A percentile compares a stretch with the other conserved stretches of the same genome.
Conservation (phyloP, 805 yeast genomes). For the Cyberlindnera euphorbiiphila region DNA sequence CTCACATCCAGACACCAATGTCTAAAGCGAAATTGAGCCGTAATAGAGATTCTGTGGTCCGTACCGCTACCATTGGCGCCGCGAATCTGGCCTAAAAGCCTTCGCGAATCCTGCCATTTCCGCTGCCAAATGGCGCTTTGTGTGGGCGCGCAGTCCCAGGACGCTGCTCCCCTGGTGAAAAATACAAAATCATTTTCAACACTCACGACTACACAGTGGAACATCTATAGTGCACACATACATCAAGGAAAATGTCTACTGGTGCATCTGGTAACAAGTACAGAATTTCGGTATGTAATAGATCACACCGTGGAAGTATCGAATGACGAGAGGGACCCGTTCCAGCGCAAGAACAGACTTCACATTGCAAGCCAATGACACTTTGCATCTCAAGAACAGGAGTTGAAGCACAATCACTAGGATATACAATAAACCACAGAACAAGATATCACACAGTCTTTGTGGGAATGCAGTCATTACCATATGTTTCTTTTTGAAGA, state of each 20-base stretch:
- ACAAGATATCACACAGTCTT: too few relatives aligned
- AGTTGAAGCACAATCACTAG: too few relatives aligned
- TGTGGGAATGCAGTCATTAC: too few relatives aligned
- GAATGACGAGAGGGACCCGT: background rate
- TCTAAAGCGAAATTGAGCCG: background rate
- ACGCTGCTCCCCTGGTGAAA: constrained; percentile 18
- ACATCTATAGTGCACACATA: constrained; percentile 7
- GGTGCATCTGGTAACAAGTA: constrained; percentile 99
- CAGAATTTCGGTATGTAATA: constrained; percentile 92
- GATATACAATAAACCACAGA: too few relatives aligned
- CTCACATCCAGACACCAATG: constrained; percentile 5
- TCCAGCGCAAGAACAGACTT: too few relatives aligned
- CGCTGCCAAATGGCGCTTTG: too few relatives aligned
- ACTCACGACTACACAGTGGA: constrained; percentile 9
- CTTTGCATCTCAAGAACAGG: too few relatives aligned
- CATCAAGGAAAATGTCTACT: constrained; percentile 61
- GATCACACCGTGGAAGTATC: constrained; percentile 3
- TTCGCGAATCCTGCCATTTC: too few relatives aligned
- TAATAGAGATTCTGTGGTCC: background rate
- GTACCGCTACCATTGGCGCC: background rate
- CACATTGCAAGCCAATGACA: too few relatives aligned
- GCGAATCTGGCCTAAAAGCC: constrained; percentile 7
- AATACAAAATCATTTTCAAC: constrained; percentile 20
- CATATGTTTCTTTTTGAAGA: too few relatives aligned
- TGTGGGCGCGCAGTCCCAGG: constrained; percentile 23